Conservation (phyloP, 768 basidiomycete species). For the Psilocybe azurescens region DNA sequence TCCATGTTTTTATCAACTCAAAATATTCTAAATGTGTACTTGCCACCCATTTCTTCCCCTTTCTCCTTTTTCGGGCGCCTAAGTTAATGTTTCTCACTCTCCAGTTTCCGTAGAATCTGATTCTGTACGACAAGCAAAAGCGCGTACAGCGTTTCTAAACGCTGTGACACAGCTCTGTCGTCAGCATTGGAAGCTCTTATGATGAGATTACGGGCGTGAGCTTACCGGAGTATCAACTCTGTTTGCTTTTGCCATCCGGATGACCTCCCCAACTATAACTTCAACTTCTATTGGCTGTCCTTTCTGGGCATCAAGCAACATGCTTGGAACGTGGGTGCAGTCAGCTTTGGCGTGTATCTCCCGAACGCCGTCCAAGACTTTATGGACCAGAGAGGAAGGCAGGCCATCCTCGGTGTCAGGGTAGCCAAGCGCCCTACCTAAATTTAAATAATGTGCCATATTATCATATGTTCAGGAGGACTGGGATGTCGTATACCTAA, state of each 20-base stretch:
- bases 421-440: constrained; percentile 53
- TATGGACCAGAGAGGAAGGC: constrained; percentile 46
- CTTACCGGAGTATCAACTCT: constrained; percentile 57
- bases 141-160: constrained; percentile 66
- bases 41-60: no score
- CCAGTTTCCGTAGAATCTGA: constrained; percentile 53
- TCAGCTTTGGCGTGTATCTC: constrained; percentile 45
- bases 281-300: constrained; percentile 70
- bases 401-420: constrained; percentile 50
- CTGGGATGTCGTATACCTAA: constrained; percentile 6
- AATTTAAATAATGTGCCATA: neutral
- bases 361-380: constrained; percentile 43
- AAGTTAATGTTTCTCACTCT: constrained; percentile 3
- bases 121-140: constrained; percentile 66
- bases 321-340: constrained; percentile 58
- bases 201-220: neutral
- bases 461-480: neutral
- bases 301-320: constrained; percentile 62
- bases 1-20: no score
- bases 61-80: neutral
- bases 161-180: constrained; percentile 34
- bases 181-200: no score
- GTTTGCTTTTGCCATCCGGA: constrained; percentile 51
- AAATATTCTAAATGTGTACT: no score
- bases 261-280: constrained; percentile 66